Base-by-base conservation (phyloP, 2,329 filamentous ascomycete species). In the Cladosporium sphaerospermum region DNA sequence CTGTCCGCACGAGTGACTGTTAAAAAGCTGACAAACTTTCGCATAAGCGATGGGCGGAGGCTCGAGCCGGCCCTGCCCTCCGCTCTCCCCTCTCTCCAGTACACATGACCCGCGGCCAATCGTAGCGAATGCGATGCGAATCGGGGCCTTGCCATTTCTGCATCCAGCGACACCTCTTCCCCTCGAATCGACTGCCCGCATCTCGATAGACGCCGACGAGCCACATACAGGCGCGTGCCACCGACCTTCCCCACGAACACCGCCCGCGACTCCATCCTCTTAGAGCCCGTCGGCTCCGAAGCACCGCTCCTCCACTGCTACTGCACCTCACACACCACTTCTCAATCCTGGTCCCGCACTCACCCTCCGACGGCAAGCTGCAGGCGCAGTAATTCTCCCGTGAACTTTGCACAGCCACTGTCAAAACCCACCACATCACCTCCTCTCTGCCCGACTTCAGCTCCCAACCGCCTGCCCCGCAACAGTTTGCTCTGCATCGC, bases 401-500 rank as follows among this genome's bases (percentile, higher is more conserved):
- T 2, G 23, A 28, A 28, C 23, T 28, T 28, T 28, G 23, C 23
- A 28, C 23, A 28, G 23, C 23, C 23, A 28, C 23, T 28, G 3
- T 28, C 23, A 28, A 28, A 5, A 28, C 7, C 23, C 23, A n/a
- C 36, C 36, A 2, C 34, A 39, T 39, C 48, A 40, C 48, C 32
- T 39, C 8, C 36, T 14, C n/a, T 14, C 36, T 39, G 40, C 23
- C 8, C 31, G 32, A 18, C 40, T 43, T 32, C 41, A 40, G 42
- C 48, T 51, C 48, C 16, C 31, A 13, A 37, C 8, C 32, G 37
- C 32, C 48, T 31, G 28, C 13, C 32, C 1, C 36, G 28, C 40
- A 4, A 34, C 32, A 34, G 14, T 18, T 31, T 44, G 48, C 48
- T 51, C 48, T 51, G 48, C 48, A 14, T 34, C 41, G 48, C 18